Evolutionary conservation across 495 filamentous ascomycete genomes (phyloP).

Genomic region (Mycothermus thermophilus): DNA sequence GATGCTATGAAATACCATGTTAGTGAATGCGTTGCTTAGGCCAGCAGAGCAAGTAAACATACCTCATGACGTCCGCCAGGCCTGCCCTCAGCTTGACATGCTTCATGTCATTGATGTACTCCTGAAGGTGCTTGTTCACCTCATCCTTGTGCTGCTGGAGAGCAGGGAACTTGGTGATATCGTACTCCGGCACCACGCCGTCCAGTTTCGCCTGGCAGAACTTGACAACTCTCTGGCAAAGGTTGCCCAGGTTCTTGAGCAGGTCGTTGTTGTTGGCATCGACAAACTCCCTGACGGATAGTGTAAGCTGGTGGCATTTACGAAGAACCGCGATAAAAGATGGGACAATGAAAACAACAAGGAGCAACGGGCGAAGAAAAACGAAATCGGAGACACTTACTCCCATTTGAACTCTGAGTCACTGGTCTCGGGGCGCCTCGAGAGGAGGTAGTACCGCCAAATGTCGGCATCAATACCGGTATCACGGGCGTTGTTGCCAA

Average conservation of each 20-base stretch:
- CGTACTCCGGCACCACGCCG: conserved; percentile 56
- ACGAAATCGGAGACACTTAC: conserved; percentile 10
- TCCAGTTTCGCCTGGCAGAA: conserved; percentile 67
- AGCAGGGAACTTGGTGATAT: conserved; percentile 14
- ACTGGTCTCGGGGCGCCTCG: conserved; percentile 74
- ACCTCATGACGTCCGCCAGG: conserved; percentile 49
- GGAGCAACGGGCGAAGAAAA: background rate
- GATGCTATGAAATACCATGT: conserved; percentile 31
- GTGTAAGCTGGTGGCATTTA: conserved; percentile 11
- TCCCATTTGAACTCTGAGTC: conserved; percentile 83
- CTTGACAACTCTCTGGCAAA: conserved; percentile 87
- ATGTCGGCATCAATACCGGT: conserved; percentile 79
- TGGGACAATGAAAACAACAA: background rate
- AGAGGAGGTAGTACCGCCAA: conserved; percentile 87
- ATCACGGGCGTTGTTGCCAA: conserved; percentile 75
- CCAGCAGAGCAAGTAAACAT: conserved; percentile 2
- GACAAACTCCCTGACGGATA: conserved; percentile 47
- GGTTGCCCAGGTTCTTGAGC: conserved; percentile 82
- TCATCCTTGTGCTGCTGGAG: conserved; percentile 38
- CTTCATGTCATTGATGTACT: conserved; percentile 62
- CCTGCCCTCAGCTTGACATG: conserved; percentile 62
- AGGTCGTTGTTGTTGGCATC: conserved; percentile 81
- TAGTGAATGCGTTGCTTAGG: background rate
- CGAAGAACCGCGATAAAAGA: background rate
- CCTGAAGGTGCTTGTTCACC: conserved; percentile 46